These are phyloP conservation scores for Pestalotiopsis sp. DNA, from an alignment of 2,329 filamentous ascomycete genomes.

Conservation along the genomic window DNA sequence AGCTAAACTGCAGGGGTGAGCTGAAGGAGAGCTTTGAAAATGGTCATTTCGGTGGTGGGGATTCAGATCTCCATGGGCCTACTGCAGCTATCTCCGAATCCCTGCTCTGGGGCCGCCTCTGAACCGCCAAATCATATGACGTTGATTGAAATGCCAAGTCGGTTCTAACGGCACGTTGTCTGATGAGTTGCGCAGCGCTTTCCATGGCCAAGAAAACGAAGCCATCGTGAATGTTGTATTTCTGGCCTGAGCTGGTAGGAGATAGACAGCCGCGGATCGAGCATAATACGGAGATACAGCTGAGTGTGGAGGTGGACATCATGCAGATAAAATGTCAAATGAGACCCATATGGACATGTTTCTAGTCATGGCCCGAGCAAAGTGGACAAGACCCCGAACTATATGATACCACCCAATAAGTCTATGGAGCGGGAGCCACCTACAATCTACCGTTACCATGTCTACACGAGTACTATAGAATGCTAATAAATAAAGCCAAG, in stretches of 20 bases:
- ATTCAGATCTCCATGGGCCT: background rate
- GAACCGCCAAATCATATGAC: constrained; percentile 1
- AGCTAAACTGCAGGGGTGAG: background rate
- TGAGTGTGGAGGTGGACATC: no score
- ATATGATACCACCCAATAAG: background rate
- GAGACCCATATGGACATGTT: background rate
- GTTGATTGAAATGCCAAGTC: constrained; percentile 5
- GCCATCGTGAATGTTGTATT: background rate
- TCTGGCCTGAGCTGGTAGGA: no score
- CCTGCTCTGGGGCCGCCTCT: background rate
- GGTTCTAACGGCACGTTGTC: background rate
- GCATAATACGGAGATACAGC: no score
- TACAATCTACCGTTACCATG: background rate
- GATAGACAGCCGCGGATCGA: no score
- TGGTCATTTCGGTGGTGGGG: background rate
- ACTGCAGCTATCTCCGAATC: background rate
- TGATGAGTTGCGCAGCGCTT: background rate
- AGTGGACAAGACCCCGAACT: background rate
- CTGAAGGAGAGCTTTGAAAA: background rate
- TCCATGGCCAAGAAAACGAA: background rate
- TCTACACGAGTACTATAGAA: background rate
- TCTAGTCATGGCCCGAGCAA: background rate
- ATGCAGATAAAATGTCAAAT: background rate
- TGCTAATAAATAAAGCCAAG: background rate
- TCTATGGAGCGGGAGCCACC: background rate